Conservation (phyloP, 2,329 filamentous ascomycete species). For the Beauveria caledonica region DNA sequence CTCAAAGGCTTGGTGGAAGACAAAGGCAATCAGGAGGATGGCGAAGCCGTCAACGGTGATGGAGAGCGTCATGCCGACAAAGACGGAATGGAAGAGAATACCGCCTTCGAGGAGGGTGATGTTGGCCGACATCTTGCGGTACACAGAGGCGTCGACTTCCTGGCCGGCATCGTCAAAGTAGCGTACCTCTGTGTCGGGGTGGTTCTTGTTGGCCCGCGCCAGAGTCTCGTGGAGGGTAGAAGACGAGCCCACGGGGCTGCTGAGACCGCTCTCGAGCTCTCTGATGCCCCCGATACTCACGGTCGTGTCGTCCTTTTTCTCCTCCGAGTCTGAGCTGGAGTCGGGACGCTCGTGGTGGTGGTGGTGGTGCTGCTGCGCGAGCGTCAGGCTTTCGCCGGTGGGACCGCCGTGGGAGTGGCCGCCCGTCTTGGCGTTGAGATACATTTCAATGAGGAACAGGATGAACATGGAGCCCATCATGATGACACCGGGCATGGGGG, state of each 20-base stretch:
- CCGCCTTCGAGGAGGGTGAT: conserved; percentile 69
- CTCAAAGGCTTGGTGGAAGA: conserved; percentile 64
- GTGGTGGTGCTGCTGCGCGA: conserved; percentile 6
- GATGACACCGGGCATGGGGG: conserved; percentile 54
- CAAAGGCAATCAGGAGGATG: conserved; percentile 58
- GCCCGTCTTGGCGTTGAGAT: conserved; percentile 49
- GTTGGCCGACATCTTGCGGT: conserved; percentile 60
- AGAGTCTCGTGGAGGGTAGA: neutral
- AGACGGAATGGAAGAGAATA: conserved; percentile 71
- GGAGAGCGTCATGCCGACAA: conserved; percentile 65
- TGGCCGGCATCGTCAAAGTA: conserved; percentile 34
- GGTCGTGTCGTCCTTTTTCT: conserved; percentile 18
- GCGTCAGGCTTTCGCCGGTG: conserved; percentile 27
- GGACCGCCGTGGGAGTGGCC: conserved; percentile 52
- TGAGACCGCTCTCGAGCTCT: conserved; percentile 25
- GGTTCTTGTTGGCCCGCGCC: conserved; percentile 9
- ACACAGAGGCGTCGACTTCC: conserved; percentile 35
- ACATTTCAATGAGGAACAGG: conserved; percentile 56
- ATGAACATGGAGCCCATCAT: conserved; percentile 56
- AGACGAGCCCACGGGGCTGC: neutral
- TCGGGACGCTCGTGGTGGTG: conserved; percentile 2
- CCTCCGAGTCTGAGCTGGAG: neutral
- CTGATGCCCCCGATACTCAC: conserved; percentile 21
- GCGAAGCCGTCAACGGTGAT: conserved; percentile 61
- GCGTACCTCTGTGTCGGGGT: neutral